Evolutionary conservation across 2,329 filamentous ascomycete genomes (phyloP), one percentile per base, ranked within the genome.

Genomic region (Stagonosporopsis chrysanthemi): DNA sequence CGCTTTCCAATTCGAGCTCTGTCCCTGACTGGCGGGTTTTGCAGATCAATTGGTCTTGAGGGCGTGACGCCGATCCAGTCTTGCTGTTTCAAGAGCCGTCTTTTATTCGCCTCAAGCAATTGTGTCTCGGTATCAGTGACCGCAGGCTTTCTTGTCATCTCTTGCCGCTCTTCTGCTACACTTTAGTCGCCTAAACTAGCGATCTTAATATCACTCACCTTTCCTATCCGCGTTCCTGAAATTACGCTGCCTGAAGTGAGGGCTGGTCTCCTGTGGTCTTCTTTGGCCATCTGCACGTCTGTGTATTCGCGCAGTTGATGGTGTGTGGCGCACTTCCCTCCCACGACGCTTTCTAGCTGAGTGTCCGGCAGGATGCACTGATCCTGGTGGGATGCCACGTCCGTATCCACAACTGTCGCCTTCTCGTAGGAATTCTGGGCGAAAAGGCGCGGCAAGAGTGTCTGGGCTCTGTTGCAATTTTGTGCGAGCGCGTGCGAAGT

Each of bases 401-500:
- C 50, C 44, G 14, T 62, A 22, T n/a, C 46, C 58, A 26, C 36
- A 23, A 23, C 31, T 40, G 1, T 65, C 59, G 17, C 63, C 58
- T 14, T 58, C 54, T 12, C 33, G 57, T 33, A 73, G 48, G 44
- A 66, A 73, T 40, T 56, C 65, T 5, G 70, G 71, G 33, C 49
- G 60, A 53, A 74, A 73, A 6, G 69, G 64, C 7, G 61, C 47
- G 9, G 38, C 41, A 45, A 41, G 48, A 28, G 60, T 56, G 15
- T 52, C 54, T 40, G 53, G 12, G 15, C 50, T 56, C 52, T 70
- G 67, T 44, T 72, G 70, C n/a, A 72, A 61, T 36, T 68, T 65
- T 7, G 68, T 67, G 26, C 78, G 75, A 17, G 69, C 72, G 60
- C 72, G 77, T 5, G 79, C 80, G 56, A 82, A 83, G 61, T 81